Conservation (phyloP, 2,329 filamentous ascomycete species). For the Ophiobolus disseminans region DNA sequence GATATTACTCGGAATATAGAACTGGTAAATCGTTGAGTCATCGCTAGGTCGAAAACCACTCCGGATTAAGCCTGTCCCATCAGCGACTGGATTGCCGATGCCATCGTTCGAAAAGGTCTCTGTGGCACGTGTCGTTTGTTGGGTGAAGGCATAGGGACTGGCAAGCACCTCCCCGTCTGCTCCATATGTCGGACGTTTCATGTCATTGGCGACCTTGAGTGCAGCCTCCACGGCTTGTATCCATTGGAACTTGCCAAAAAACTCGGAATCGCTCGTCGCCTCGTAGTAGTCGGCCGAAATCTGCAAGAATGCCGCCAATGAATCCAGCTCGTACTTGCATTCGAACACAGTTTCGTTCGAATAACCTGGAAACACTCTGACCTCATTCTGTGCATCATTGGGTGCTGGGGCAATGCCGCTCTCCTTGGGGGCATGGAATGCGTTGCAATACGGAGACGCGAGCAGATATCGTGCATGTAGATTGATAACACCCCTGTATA, state of each 20-base stretch:
- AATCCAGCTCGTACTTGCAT: conserved; percentile 63
- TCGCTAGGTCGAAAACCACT: conserved; percentile 60
- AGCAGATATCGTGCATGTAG: conserved; percentile 73
- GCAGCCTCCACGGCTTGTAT: conserved; percentile 54
- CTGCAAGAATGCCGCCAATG: conserved; percentile 59
- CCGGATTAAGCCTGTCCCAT: conserved; percentile 57
- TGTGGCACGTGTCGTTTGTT: conserved; percentile 53
- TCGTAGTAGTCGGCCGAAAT: conserved; percentile 59
- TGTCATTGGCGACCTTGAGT: conserved; percentile 54
- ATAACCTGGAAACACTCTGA: conserved; percentile 54
- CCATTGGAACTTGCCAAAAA: conserved; percentile 60
- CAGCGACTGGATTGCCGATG: conserved; percentile 59
- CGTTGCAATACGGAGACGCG: conserved; percentile 63
- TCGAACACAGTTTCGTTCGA: conserved; percentile 57
- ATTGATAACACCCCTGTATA: conserved; percentile 76
- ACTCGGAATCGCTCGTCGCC: conserved; percentile 55
- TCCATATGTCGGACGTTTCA: conserved; percentile 58
- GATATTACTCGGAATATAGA: conserved; percentile 66
- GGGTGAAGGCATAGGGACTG: conserved; percentile 56
- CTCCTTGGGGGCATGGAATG: conserved; percentile 60
- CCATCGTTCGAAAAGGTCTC: conserved; percentile 61
- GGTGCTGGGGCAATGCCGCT: conserved; percentile 50
- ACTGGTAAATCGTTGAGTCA: conserved; percentile 58
- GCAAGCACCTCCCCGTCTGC: conserved; percentile 52
- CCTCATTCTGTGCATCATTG: conserved; percentile 50